Percentiles rank a stretch among this genome's conserved stretches.
phyloP scores from a whole-genome alignment of 2,329 filamentous ascomycete species.

The Penicillium freii region DNA sequence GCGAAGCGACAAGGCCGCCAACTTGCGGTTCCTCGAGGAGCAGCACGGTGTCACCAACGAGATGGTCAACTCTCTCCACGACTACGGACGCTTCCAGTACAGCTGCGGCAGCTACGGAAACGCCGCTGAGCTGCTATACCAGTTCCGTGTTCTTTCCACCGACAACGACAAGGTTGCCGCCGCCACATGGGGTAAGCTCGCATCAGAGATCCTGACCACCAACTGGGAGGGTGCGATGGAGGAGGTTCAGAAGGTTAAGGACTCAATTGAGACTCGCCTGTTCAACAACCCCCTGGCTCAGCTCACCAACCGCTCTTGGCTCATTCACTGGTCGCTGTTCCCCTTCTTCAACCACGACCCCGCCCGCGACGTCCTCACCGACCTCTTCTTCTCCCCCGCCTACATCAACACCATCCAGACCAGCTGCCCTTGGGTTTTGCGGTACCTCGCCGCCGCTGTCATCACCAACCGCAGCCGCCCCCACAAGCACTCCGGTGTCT shows the following conservation, averaged over 20 bases:
- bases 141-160: slow-evolving; percentile 96
- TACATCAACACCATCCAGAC: slow-evolving; percentile 99
- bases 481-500: slow-evolving; percentile 72
- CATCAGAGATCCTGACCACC: slow-evolving; percentile 88
- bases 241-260: slow-evolving; percentile 85
- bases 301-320: slow-evolving; percentile 92
- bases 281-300: slow-evolving; percentile 96
- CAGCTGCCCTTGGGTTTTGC: slow-evolving; percentile 90
- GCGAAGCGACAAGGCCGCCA: slow-evolving; percentile 95
- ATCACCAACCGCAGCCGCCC: slow-evolving; percentile 85
- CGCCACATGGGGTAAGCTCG: slow-evolving; percentile 97
- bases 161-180: slow-evolving; percentile 97
- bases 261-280: slow-evolving; percentile 87
- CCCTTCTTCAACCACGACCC: slow-evolving; percentile 97
- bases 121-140: slow-evolving; percentile 89
- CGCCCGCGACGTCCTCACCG: slow-evolving; percentile 84
- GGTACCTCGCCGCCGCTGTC: slow-evolving; percentile 90
- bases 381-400: slow-evolving; percentile 93
- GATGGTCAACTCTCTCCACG: slow-evolving; percentile 94
- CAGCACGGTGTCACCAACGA: slow-evolving; percentile 91
- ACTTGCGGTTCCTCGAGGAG: slow-evolving; percentile 97
- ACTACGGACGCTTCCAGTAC: slow-evolving; percentile 97
- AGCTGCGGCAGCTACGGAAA: slow-evolving; percentile 91
- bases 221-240: slow-evolving; percentile 95
- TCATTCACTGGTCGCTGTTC: slow-evolving; percentile 98